Conservation (phyloP, 2,329 filamentous ascomycete species). For the Stagonosporopsis rhizophila region DNA sequence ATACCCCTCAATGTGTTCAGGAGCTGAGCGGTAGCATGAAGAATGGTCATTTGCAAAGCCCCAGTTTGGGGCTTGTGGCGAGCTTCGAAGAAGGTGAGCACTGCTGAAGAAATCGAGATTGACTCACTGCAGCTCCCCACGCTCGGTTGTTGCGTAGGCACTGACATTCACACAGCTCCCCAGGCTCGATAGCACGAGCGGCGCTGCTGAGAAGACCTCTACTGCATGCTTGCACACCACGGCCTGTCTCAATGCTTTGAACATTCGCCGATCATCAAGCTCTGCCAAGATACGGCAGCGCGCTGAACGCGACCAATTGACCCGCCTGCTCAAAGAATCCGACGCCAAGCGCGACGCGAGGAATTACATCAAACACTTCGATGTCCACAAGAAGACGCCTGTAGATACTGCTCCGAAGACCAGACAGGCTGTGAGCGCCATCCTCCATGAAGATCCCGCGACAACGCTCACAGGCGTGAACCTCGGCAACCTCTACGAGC, state of each 20-base stretch:
- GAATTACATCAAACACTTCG: slow-evolving; percentile 88
- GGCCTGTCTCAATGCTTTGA: slow-evolving; percentile 15
- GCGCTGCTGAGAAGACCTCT: slow-evolving; percentile 3
- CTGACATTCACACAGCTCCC: slow-evolving; percentile 26
- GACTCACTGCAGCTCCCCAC: slow-evolving; percentile 18
- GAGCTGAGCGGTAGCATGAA: slow-evolving; percentile 44
- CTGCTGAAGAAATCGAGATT: slow-evolving; percentile 4
- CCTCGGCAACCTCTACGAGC: slow-evolving; percentile 66
- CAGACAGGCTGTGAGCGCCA: slow-evolving; percentile 27
- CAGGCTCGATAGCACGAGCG: slow-evolving; percentile 32
- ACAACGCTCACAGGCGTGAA: slow-evolving; percentile 62
- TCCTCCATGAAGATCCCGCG: slow-evolving; percentile 41
- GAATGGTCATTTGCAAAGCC: slow-evolving; percentile 48
- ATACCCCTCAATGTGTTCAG: slow-evolving; percentile 17
- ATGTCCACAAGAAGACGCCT: slow-evolving; percentile 42
- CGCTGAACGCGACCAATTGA: slow-evolving; percentile 47
- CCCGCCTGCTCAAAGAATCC: slow-evolving; percentile 75
- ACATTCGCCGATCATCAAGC: slow-evolving; percentile 33
- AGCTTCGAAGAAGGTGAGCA: slow-evolving; percentile 30
- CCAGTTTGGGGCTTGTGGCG: slow-evolving; percentile 43
- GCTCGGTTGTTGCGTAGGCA: slow-evolving; percentile 1
- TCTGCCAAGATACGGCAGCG: slow-evolving; percentile 47
- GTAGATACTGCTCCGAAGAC: slow-evolving; percentile 13
- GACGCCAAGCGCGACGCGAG: slow-evolving; percentile 93
- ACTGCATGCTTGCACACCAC: slow-evolving; percentile 22